A percentile compares a stretch with the other conserved stretches of the same genome.
These are phyloP conservation scores for Withania somnifera DNA, from an alignment of 305 asterid genomes.

Conservation along the genomic window DNA sequence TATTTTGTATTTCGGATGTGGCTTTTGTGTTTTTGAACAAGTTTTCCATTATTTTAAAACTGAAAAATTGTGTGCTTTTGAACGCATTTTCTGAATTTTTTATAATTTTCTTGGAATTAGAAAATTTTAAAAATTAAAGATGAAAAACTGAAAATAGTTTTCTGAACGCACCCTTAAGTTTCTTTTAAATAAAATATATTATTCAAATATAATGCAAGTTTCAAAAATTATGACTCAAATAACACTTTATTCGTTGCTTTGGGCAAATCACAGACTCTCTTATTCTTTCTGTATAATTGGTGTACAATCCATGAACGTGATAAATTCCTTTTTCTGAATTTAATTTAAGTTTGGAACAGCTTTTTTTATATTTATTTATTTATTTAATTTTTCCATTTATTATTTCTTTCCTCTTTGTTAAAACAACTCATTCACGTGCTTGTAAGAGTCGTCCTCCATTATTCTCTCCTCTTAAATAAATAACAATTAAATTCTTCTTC, in stretches of 20 bases:
- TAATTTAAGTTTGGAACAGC: not conserved
- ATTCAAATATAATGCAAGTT: too few species aligned
- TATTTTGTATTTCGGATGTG: too few species aligned
- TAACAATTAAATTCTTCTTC: not conserved
- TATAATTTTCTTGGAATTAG: too few species aligned
- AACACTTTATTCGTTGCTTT: conserved; percentile 8
- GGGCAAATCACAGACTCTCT: not conserved
- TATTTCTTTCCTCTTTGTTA: not conserved
- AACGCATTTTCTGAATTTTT: too few species aligned
- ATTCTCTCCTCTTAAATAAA: not conserved
- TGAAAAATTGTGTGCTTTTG: too few species aligned
- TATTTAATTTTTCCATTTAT: not conserved
- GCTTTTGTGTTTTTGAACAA: too few species aligned
- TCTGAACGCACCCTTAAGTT: too few species aligned
- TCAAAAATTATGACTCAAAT: too few species aligned
- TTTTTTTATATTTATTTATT: not conserved
- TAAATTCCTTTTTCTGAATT: not conserved
- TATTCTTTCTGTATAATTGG: not conserved
- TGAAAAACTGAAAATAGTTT: too few species aligned
- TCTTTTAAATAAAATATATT: too few species aligned
- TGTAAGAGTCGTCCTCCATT: not conserved
- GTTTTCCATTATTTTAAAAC: too few species aligned
- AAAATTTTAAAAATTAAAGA: too few species aligned
- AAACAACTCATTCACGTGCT: not conserved
- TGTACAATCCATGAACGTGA: not conserved